Evolutionary conservation across 2,329 filamentous ascomycete species (phyloP).

Genomic region (Penicillium capsulatum): DNA sequence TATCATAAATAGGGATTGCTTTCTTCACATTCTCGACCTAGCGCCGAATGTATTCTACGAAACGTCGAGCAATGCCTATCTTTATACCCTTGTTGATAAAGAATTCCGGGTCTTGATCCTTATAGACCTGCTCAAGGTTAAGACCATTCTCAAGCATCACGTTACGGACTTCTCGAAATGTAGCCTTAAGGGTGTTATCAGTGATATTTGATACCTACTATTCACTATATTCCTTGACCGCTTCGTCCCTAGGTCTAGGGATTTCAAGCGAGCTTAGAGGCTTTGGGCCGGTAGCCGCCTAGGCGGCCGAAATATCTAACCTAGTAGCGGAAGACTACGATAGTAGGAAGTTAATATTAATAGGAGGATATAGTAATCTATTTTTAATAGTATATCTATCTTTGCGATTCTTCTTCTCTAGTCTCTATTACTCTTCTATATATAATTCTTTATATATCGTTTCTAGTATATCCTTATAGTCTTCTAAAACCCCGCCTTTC

Average conservation of each 20-base stretch:
- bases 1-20: slow-evolving; percentile 7
- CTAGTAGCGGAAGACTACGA: slow-evolving; percentile 4
- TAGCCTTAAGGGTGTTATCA: slow-evolving; percentile 12
- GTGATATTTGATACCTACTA: slow-evolving; percentile 14
- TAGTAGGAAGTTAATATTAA: slow-evolving; percentile 10
- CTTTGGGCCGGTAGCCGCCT: slow-evolving; percentile 2
- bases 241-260: slow-evolving; percentile 13
- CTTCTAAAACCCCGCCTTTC: no score
- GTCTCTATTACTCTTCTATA: slow-evolving; percentile 9
- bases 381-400: slow-evolving; percentile 4
- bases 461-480: no score
- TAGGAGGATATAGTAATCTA: slow-evolving; percentile 7
- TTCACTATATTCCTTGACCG: slow-evolving; percentile 17
- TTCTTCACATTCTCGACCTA: slow-evolving; percentile 16
- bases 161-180: slow-evolving; percentile 13
- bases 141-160: slow-evolving; percentile 15
- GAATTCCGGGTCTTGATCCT: slow-evolving; percentile 15
- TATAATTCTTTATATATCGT: slow-evolving; percentile 3
- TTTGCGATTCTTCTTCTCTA: slow-evolving; percentile 11
- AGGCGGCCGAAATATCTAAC: slow-evolving; percentile 1
- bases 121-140: slow-evolving; percentile 15
- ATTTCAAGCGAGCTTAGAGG: slow-evolving; percentile 6
- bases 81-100: slow-evolving; percentile 13
- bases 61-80: slow-evolving; percentile 14
- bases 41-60: slow-evolving; percentile 14